Evolutionary conservation across 345 rosid species (phyloP), one percentile per base, ranked within the genome.

Genomic region (Streptanthus diversifolius): DNA sequence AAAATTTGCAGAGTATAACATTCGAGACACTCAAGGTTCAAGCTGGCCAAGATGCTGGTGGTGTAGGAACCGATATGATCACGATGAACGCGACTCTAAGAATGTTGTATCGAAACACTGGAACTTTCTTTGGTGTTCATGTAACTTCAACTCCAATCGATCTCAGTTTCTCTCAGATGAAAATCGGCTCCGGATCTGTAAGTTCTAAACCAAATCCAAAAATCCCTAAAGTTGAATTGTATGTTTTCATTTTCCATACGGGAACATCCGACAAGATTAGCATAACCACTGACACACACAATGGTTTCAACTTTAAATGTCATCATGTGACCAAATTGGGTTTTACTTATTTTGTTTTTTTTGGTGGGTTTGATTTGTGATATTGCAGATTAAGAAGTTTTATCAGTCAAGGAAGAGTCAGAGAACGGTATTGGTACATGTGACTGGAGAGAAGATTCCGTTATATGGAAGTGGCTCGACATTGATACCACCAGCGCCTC

Each of bases 71-170:
- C 4, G 96, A 86, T 53, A 91, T 91, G 99, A 87, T 95, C 80
- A 78, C 87, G 0, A 82, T 88, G 73, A 91, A 91, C 45, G 90
- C 99, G 5, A 91, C 96, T 1, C 70, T 88, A 43, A 90, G 82
- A 71, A 78, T 95, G 86, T 63, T 81, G 47, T 95, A 95, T 65
- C 81, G 90, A 0, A 95, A 91, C 86, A 88, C 86, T 0, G 99
- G 97, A 70, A 89, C 97, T 9, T 95, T 95, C 77, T 95, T 95
- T 30, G 99, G 99, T 8, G 93, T 90, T 37, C 98, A 91, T 65
- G 99, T 91, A 15, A 78, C 92, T 17, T 79, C 99, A 12, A 71
- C 92, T 49, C 92, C 96, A 3, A 41, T 88, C 8, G 98, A 95
- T 79, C 92, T 91, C 8, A 73, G 82, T 14, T 87, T 79, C 74